phyloP scores from a whole-genome alignment of 805 yeast species.

The Wickerhamomyces chambardii region DNA sequence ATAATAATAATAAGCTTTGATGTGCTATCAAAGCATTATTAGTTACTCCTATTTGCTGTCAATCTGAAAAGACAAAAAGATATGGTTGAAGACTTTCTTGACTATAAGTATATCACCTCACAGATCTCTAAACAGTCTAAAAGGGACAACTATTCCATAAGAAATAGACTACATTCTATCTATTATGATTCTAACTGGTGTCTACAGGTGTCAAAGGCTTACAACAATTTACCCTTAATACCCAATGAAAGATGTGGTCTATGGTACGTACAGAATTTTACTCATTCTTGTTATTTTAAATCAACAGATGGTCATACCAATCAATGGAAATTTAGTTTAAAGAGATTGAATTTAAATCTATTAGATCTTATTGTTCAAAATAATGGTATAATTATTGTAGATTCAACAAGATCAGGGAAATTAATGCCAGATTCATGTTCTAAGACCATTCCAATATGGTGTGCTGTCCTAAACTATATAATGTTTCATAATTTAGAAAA shows the following conservation, averaged over 20 bases:
- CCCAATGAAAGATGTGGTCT: constrained; percentile 84
- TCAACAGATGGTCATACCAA: constrained; percentile 87
- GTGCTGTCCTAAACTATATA: constrained; percentile 61
- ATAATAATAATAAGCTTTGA: too few species aligned
- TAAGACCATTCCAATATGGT: constrained; percentile 89
- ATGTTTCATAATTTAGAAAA: constrained; percentile 23
- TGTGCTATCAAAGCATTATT: too few species aligned
- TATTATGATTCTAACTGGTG: constrained; percentile 50
- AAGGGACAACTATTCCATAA: constrained; percentile 39
- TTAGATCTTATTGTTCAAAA: constrained; percentile 33
- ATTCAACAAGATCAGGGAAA: constrained; percentile 83
- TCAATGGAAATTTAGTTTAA: constrained; percentile 70
- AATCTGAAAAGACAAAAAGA: too few species aligned
- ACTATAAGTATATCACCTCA: not conserved
- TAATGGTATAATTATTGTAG: constrained; percentile 55
- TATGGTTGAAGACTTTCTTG: not conserved
- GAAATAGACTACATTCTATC: constrained; percentile 67
- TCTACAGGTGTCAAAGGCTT: constrained; percentile 24
- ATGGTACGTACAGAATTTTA: constrained; percentile 56
- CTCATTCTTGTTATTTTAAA: constrained; percentile 60
- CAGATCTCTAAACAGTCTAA: constrained; percentile 32
- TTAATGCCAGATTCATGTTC: constrained; percentile 79
- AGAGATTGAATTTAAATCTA: constrained; percentile 70
- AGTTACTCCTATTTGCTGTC: too few species aligned
- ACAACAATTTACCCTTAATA: constrained; percentile 29